Evolutionary conservation across 495 filamentous ascomycete genomes (phyloP), one percentile per base, ranked within the genome.

Genomic region (Daldinia grandis): DNA sequence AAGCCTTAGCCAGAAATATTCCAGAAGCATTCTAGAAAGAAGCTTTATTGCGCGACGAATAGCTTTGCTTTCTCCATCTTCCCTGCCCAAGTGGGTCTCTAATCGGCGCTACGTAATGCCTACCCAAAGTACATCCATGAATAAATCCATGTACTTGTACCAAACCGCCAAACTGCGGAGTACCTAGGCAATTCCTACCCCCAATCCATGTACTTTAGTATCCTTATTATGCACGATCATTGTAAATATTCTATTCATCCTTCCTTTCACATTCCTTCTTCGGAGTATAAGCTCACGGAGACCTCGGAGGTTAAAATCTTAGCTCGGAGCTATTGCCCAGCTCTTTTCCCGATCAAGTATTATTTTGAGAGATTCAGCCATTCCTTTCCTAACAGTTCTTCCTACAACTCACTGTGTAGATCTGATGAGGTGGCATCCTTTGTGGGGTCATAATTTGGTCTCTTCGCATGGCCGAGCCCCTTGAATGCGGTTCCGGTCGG

Each of bases 21-120:
- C 75, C 59, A 68, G 71, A 74, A 74, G 31, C 15, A 0, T 74
- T 74, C 66, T 57, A 64, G 75, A 77, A 76, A 49, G 28, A 59
- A 35, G 42, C 10, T 58, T 25, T 31, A 62, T 67, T 59, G 37
- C 27, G 58, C 42, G 28, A 66, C 54, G 30, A 47, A 58, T 51
- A 60, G 4, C 56, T 72, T 71, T 61, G 31, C 42, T 69, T 37
- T 44, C 33, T 59, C 12, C 25, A 44, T 44, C 21, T 42, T 44
- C 37, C 24, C 44, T 42, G 50, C 37, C 51, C 15, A 4, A n/a
- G 63, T 51, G 62, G 69, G 47, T 21, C 42, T 14, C 19, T 27
- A 44, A 68, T 68, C 59, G 60, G 49, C 70, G 42, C 70, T 68
- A 73, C 70, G 65, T 73, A 73, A 73, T 72, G 42, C 51, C 47